Evolutionary conservation across 345 rosid genomes (phyloP), one percentile per base, ranked within the genome.

Genomic region (Populus alba): DNA sequence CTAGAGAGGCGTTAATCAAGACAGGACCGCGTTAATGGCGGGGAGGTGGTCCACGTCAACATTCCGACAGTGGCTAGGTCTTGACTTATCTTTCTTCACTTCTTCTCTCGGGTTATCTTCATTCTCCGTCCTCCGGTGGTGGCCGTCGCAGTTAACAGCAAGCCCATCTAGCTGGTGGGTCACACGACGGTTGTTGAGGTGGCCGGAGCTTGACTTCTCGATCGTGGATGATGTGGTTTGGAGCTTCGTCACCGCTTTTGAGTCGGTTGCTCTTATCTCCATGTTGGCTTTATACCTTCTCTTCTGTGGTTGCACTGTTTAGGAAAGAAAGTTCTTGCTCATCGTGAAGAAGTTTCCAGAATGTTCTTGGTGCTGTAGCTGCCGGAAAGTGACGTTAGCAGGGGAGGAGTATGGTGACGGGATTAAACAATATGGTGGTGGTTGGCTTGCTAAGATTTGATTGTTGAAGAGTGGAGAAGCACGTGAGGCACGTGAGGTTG

Each of bases 241-340:
- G 98, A 82, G 86, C 61, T 77, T 94, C 57, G 88, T 91, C 27
- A 89, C 89, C 25, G 98, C 89, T 62, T 83, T 94, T 41, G 98
- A 94, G 84, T 94, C 98, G 0, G 92, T 92, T 69, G 98, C 97
- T 9, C 89, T 94, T 41, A 91, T 94, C 65, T 94, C 98, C 31
- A 91, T 92, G 93, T 86, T 94, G 66, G 83, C 94, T 78, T 92
- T 94, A 89, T 94, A 89, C 91, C 91, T 92, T 77, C 91, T 94
- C 81, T 89, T 91, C 81, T 94, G 90, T 75, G 98, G 98, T 75
- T 92, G 98, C 78, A 92, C 97, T 3, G 71, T 94, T 72, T 94
- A 74, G 81, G 6, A 23, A n/a, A 9, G 63, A 23, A 1, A 59
- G 63, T 59, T 59, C 29, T 59, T 23, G 11, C 63, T 59, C 3